These are phyloP conservation scores for Pestalotiopsis fici DNA, from an alignment of 2,329 filamentous ascomycete species.

Conservation along the genomic window DNA sequence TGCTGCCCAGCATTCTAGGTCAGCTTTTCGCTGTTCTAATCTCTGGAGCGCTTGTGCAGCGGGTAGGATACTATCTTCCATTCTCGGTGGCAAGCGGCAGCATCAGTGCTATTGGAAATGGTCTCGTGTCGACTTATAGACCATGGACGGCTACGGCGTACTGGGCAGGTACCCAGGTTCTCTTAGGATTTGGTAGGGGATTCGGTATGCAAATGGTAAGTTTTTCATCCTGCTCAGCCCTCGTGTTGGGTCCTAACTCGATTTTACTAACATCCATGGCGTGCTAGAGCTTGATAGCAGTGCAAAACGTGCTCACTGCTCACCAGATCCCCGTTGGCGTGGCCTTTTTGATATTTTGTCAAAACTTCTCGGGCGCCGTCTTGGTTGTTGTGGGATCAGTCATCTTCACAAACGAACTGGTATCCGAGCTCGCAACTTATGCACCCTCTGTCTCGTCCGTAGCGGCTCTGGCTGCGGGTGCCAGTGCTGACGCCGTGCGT, in stretches of 20 bases:
- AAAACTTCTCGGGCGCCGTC: slow-evolving; percentile 26
- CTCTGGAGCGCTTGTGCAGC: slow-evolving; percentile 23
- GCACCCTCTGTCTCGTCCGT: slow-evolving; percentile 25
- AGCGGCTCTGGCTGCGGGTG: slow-evolving; percentile 25
- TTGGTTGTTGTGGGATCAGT: slow-evolving; percentile 28
- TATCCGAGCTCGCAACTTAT: slow-evolving; percentile 17
- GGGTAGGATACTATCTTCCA: slow-evolving; percentile 28
- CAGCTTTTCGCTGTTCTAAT: slow-evolving; percentile 61
- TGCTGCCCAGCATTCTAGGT: slow-evolving; percentile 30
- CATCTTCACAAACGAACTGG: slow-evolving; percentile 26
- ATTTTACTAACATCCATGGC: neutral
- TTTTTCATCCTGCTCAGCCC: neutral
- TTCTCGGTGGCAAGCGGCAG: slow-evolving; percentile 23
- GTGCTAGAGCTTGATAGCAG: slow-evolving; percentile 22
- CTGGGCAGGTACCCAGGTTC: slow-evolving; percentile 30
- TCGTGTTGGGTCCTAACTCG: too few relatives aligned
- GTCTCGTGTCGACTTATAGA: slow-evolving; percentile 27
- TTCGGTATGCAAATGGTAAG: slow-evolving; percentile 23
- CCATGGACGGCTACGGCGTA: slow-evolving; percentile 21
- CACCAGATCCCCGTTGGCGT: slow-evolving; percentile 25
- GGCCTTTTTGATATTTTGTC: slow-evolving; percentile 28
- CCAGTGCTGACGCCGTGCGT: slow-evolving; percentile 27
- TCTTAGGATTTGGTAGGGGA: slow-evolving; percentile 25
- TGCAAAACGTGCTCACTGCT: slow-evolving; percentile 26
- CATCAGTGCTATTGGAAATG: slow-evolving; percentile 21